Evolutionary conservation across 148 eudicot genomes (phyloP), one percentile per base, ranked within the genome.

Genomic region (Amaranthus hypochondriacus): DNA sequence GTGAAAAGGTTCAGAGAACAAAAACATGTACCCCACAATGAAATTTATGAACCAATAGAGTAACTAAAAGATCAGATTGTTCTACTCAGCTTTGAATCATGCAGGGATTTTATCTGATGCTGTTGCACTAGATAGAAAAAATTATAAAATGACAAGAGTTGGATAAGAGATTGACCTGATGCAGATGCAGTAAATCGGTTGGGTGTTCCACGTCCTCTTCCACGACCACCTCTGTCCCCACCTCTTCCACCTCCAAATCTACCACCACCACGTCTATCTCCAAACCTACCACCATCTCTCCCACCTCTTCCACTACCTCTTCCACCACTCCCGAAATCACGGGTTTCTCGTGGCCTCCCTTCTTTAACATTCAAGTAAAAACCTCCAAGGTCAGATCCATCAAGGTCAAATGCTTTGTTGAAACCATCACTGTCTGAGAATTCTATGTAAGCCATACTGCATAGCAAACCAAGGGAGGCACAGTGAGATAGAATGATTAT

Each of bases 401-500:
- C 54, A 9, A 82, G 76, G 57, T 82, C 89, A 46, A 90, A 73
- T 13, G 98, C 98, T 66, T 79, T 81, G 77, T 81, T 88, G 2
- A 87, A 71, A 2, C 79, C 74, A 39, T 71, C 76, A 13, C 43
- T 72, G 66, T 87, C 87, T 3, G 77, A 21, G 50, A 92, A 92
- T 52, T 90, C 93, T 3, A 92, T 59, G 66, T 83, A 92, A 4
- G 96, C 92, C 47, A 84, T 60, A 80, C 97, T 92, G 90, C 76
- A 78, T 46, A 14, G 43, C 73, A 60, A n/a, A 48, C 7, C 5
- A 5, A 60, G 11, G 13, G 11, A 9, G 10, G 50, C n/a, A 11
- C n/a, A 12, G 12, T 2, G n/a, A 43, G 62, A 28, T 14, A 9
- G 0, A 44, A 6, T 18, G 14, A 65, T 15, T 28, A 28, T 28